Percentiles rank a stretch among this genome's conserved stretches.
These are phyloP conservation scores for Monosporascus sp. DNA, from an alignment of 2,329 filamentous ascomycete genomes.

Conservation along the genomic window DNA sequence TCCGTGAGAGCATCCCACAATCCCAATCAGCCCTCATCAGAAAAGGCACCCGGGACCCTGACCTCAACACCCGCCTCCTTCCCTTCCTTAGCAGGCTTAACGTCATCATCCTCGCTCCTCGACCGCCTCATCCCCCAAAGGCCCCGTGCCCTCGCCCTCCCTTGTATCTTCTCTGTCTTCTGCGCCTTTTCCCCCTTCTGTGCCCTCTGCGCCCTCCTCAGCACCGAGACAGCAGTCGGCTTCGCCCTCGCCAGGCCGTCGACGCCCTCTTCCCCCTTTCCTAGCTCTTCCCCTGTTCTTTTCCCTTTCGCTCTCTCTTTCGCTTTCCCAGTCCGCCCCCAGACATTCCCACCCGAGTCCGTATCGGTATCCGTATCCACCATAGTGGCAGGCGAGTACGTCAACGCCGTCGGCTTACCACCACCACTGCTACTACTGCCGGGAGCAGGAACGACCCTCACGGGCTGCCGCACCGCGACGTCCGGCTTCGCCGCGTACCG, in stretches of 20 bases:
- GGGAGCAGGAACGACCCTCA: constrained; percentile 18
- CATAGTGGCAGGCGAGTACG: constrained; percentile 9
- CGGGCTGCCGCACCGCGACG: constrained; percentile 19
- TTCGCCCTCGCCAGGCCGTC: constrained; percentile 3
- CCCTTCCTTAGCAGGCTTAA: no score
- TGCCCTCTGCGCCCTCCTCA: constrained; percentile 6
- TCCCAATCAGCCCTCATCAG: background rate
- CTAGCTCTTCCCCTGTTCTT: background rate
- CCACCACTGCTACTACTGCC: background rate
- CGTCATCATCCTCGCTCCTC: no score
- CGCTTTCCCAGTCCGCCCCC: background rate
- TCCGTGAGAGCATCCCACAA: no score
- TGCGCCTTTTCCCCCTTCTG: constrained; percentile 1
- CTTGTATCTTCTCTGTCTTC: no score
- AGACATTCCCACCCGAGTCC: background rate
- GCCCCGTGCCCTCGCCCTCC: no score
- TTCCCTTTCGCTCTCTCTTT: background rate
- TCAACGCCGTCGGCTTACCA: no score
- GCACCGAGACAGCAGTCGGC: constrained; percentile 6
- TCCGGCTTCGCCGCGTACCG: constrained; percentile 22
- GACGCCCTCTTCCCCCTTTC: background rate
- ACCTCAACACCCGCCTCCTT: constrained; percentile 8
- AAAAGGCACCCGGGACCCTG: constrained; percentile 6
- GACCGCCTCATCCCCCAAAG: no score
- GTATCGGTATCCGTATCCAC: background rate